A percentile compares a stretch with the other conserved stretches of the same genome.
phyloP scores from a whole-genome alignment of 805 yeast genomes.

The Blastobotrys mokoenaii region DNA sequence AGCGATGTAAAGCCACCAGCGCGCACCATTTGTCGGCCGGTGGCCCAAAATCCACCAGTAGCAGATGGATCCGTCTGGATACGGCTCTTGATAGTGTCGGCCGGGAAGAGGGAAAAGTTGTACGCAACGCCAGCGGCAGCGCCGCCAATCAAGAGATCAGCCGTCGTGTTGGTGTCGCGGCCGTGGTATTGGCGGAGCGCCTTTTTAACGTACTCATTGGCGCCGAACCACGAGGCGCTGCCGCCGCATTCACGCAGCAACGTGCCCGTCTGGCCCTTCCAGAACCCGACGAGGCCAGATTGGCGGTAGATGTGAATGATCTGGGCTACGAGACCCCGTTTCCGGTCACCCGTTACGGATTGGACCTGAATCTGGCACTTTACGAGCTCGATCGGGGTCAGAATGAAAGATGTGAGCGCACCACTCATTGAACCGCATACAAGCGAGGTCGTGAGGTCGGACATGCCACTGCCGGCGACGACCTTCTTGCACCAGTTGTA shows the following conservation, averaged over 20 bases:
- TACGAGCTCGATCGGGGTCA: conserved; percentile 88
- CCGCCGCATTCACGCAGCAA: conserved; percentile 79
- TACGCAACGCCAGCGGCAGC: conserved; percentile 81
- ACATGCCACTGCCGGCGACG: not conserved
- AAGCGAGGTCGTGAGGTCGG: conserved; percentile 36
- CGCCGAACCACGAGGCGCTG: conserved; percentile 90
- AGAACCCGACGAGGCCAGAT: conserved; percentile 63
- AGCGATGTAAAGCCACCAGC: conserved; percentile 62
- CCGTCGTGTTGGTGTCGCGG: conserved; percentile 24
- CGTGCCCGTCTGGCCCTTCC: conserved; percentile 85
- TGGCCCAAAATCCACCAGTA: conserved; percentile 29
- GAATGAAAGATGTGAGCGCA: conserved; percentile 65
- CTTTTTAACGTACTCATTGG: conserved; percentile 52
- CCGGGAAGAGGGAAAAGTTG: conserved; percentile 75
- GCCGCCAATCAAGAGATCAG: conserved; percentile 65
- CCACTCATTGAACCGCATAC: conserved; percentile 79
- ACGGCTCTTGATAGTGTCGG: conserved; percentile 81
- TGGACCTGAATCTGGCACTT: conserved; percentile 83
- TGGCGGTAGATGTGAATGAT: conserved; percentile 34
- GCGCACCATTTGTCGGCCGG: conserved; percentile 34
- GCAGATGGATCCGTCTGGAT: conserved; percentile 58
- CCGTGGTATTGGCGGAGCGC: conserved; percentile 10
- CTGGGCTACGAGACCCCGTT: too few relatives aligned
- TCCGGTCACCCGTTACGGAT: conserved; percentile 21
- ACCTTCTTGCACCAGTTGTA: conserved; percentile 13